Percentiles rank a stretch among this genome's conserved stretches.
Evolutionary conservation across 2,329 filamentous ascomycete genomes (phyloP).

Genomic region (Arthrobotrys sphaeroides): DNA sequence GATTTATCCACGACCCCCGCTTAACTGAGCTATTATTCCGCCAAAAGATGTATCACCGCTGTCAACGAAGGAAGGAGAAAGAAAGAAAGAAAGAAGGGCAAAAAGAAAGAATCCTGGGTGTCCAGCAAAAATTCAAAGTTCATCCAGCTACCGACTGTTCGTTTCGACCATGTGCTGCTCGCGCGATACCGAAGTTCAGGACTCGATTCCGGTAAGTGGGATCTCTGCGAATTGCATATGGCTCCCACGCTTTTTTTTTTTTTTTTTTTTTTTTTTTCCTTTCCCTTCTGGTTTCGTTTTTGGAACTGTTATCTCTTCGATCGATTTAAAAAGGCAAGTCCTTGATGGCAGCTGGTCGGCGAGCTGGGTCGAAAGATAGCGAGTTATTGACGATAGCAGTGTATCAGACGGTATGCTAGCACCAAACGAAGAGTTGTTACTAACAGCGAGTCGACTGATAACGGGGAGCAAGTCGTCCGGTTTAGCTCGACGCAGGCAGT

Average conservation of each 20-base stretch:
- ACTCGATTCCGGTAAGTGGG: slow-evolving; percentile 33
- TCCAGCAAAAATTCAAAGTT: background rate
- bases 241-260: slow-evolving; percentile 35
- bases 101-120: background rate
- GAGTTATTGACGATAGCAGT: background rate
- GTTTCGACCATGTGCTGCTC: background rate
- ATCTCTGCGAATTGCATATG: slow-evolving; percentile 22
- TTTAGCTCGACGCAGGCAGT: background rate
- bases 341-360: slow-evolving; percentile 13
- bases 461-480: background rate
- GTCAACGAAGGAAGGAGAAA: background rate
- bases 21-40: slow-evolving; percentile 33
- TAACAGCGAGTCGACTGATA: slow-evolving; percentile 26
- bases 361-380: slow-evolving; percentile 5
- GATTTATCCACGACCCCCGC: slow-evolving; percentile 37
- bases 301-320: slow-evolving; percentile 21
- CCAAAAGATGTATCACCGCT: background rate
- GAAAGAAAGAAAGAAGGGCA: slow-evolving; percentile 1
- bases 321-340: slow-evolving; percentile 15
- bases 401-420: background rate
- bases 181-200: slow-evolving; percentile 35
- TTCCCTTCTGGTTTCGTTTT: too few relatives aligned
- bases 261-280: too few relatives aligned
- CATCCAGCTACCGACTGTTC: slow-evolving; percentile 1
- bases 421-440: slow-evolving; percentile 10